Conservation (phyloP, 2,329 filamentous ascomycete genomes). For the Fusarium sarcochroum region DNA sequence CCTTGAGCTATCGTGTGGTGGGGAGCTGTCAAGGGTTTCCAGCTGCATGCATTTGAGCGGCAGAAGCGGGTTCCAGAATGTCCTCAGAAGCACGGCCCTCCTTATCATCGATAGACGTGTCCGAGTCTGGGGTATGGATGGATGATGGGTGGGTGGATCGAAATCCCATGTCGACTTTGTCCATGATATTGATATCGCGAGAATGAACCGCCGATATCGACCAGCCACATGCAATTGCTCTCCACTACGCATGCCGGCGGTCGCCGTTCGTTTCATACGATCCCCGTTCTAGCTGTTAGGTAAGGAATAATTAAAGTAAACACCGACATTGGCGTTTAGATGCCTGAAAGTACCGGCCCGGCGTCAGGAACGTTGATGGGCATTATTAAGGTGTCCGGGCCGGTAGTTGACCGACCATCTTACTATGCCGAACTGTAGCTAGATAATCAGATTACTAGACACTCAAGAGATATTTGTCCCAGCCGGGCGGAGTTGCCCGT, state of each 20-base stretch:
- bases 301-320: slow-evolving; percentile 14
- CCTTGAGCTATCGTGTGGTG: slow-evolving; percentile 34
- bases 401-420: slow-evolving; percentile 24
- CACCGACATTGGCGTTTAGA: background rate
- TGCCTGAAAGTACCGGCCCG: slow-evolving; percentile 40
- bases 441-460: background rate
- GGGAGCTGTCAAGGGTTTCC: slow-evolving; percentile 27
- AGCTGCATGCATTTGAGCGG: slow-evolving; percentile 5
- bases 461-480: background rate
- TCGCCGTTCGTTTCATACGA: slow-evolving; percentile 37
- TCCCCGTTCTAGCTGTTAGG: background rate
- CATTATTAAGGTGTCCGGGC: slow-evolving; percentile 27
- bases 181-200: slow-evolving; percentile 22
- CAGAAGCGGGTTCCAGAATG: slow-evolving; percentile 48
- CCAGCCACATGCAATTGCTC: slow-evolving; percentile 29
- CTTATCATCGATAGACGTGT: slow-evolving; percentile 9
- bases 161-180: slow-evolving; percentile 15
- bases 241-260: slow-evolving; percentile 31
- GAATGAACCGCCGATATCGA: slow-evolving; percentile 36
- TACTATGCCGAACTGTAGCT: slow-evolving; percentile 3
- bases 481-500: slow-evolving; percentile 8
- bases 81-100: slow-evolving; percentile 37
- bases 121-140: slow-evolving; percentile 9
- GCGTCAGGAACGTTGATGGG: slow-evolving; percentile 13
- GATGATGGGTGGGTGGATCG: slow-evolving; percentile 35